Percentiles rank a stretch among this genome's conserved stretches.
Conservation (phyloP, 176 grass and related monocot genomes). For the Elymus sibiricus region DNA sequence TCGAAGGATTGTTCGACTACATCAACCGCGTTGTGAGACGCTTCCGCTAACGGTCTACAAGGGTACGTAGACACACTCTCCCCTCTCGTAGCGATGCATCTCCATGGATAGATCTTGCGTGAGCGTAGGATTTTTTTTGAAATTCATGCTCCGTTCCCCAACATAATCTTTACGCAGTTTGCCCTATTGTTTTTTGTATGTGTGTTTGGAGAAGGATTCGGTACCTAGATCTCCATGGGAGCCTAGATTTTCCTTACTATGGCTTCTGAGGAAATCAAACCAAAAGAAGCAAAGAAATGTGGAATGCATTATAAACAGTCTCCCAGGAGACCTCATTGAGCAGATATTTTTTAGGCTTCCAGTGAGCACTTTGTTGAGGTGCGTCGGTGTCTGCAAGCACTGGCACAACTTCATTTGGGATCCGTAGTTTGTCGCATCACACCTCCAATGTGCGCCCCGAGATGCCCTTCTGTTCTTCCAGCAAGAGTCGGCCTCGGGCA, state of each 20-base stretch:
- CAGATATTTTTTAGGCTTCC: conserved; percentile 17
- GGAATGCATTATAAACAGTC: background rate
- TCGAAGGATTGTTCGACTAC: no score
- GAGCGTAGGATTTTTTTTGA: no score
- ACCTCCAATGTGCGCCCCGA: background rate
- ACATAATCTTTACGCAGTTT: background rate
- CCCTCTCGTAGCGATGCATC: no score
- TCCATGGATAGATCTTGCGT: no score
- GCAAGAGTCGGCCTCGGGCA: background rate
- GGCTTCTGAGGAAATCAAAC: background rate
- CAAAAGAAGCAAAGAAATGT: background rate
- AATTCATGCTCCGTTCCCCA: no score
- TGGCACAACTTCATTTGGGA: conserved; percentile 19
- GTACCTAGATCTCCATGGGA: background rate
- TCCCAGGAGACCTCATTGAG: conserved; percentile 13
- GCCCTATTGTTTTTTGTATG: background rate
- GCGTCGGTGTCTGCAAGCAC: conserved; percentile 25
- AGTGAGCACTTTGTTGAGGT: conserved; percentile 15
- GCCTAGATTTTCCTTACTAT: background rate
- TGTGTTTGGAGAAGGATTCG: conserved; percentile 2
- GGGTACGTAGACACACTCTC: no score
- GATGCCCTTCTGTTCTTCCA: background rate
- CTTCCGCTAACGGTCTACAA: no score
- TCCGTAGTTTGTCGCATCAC: background rate
- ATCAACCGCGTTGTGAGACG: no score